phyloP scores from a whole-genome alignment of 768 basidiomycete species.

The Trametes sanguinea region DNA sequence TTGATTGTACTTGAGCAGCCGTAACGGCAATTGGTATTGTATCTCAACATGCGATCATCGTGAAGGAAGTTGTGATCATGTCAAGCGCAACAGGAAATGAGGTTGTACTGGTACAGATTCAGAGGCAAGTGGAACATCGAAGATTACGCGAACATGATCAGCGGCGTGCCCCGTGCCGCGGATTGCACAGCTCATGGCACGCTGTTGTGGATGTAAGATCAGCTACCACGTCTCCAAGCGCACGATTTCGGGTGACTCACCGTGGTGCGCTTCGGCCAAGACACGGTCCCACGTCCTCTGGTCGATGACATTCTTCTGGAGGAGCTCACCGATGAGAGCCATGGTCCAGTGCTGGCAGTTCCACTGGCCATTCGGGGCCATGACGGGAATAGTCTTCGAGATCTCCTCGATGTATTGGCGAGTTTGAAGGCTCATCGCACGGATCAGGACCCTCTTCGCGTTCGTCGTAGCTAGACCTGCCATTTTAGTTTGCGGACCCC shows the following conservation, averaged over 20 bases:
- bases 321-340: not conserved
- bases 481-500: not conserved
- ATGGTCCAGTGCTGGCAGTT: slow-evolving; percentile 7
- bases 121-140: too few species aligned
- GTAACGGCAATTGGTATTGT: too few species aligned
- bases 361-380: not conserved
- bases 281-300: not conserved
- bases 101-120: too few species aligned
- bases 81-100: too few species aligned
- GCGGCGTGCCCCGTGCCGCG: too few species aligned
- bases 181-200: too few species aligned
- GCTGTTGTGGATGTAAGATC: too few species aligned
- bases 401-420: not conserved
- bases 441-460: not conserved
- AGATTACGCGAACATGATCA: too few species aligned
- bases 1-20: too few species aligned
- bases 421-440: not conserved
- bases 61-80: too few species aligned
- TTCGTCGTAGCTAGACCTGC: not conserved
- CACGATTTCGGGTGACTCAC: not conserved
- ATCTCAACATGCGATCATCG: too few species aligned
- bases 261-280: not conserved
- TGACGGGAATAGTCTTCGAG: not conserved
- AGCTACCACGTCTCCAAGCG: too few species aligned
- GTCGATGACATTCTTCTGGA: not conserved